Conservation (phyloP, 169 alveolate species). For the Plasmodium malariae region DNA sequence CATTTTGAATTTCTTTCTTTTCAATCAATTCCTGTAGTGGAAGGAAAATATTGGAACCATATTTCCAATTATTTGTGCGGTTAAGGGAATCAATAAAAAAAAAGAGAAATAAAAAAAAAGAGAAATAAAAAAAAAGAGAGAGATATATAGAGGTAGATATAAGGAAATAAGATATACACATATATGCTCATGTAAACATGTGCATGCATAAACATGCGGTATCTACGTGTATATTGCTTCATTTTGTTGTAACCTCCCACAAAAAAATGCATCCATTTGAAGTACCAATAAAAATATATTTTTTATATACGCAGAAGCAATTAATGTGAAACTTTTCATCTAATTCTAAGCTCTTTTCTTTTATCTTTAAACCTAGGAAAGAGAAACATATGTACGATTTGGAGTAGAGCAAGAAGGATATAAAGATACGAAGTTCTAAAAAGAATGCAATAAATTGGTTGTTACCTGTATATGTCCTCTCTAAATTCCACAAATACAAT, state of each 20-base stretch:
- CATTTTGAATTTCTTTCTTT: conserved; percentile 11
- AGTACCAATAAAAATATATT: conserved; percentile 34
- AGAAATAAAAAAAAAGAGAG: no score
- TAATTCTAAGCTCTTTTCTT: conserved; percentile 37
- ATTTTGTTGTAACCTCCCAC: conserved; percentile 8
- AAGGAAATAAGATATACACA: background rate
- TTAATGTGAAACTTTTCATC: conserved; percentile 31
- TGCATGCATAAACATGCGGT: background rate
- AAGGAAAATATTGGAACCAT: no score
- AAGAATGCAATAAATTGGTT: background rate
- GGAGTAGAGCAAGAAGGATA: background rate
- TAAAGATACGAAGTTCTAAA: background rate
- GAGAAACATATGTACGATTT: no score
- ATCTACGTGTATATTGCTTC: background rate
- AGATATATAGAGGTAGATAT: no score
- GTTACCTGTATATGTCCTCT: conserved; percentile 53
- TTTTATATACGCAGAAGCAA: conserved; percentile 31
- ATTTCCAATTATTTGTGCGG: no score
- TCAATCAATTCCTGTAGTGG: conserved; percentile 27
- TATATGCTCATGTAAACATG: background rate
- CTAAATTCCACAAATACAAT: conserved; percentile 50
- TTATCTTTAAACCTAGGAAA: conserved; percentile 40
- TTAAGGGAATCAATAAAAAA: no score
- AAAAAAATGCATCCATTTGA: conserved; percentile 30
- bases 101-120: no score